Evolutionary conservation across 2,329 filamentous ascomycete species (phyloP).

Genomic region (Anisogramma anomala): DNA sequence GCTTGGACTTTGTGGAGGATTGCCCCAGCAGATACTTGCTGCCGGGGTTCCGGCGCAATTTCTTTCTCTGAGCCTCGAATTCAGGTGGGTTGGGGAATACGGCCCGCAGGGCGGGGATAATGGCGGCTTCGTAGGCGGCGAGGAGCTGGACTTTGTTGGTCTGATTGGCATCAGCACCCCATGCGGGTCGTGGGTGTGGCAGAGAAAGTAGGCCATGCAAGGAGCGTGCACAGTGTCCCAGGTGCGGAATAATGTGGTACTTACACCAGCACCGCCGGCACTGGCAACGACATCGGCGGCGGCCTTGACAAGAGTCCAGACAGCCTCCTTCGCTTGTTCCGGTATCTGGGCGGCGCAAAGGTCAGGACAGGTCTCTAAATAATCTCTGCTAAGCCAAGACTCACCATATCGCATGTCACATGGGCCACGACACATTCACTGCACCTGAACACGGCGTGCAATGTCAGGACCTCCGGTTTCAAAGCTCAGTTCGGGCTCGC

Average conservation of each 20-base stretch:
- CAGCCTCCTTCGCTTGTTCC: constrained; percentile 1
- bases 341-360: background rate
- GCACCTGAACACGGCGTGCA: background rate
- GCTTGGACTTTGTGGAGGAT: background rate
- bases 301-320: constrained; percentile 6
- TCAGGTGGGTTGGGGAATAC: background rate
- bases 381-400: background rate
- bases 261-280: constrained; percentile 4
- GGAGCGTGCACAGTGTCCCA: too few species aligned
- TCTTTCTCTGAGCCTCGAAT: background rate
- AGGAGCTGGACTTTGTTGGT: constrained; percentile 2
- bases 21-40: background rate
- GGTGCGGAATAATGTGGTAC: background rate
- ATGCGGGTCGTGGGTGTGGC: too few species aligned
- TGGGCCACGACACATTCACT: constrained; percentile 4
- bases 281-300: constrained; percentile 2
- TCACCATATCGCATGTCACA: constrained; percentile 6
- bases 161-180: background rate
- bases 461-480: background rate
- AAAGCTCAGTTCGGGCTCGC: too few species aligned
- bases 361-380: background rate
- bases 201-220: too few species aligned
- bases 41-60: too few species aligned
- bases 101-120: constrained; percentile 8
- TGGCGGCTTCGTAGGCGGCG: constrained; percentile 9